Conservation (phyloP, 495 filamentous ascomycete species). For the Lasiosphaeriaceae sp. region DNA sequence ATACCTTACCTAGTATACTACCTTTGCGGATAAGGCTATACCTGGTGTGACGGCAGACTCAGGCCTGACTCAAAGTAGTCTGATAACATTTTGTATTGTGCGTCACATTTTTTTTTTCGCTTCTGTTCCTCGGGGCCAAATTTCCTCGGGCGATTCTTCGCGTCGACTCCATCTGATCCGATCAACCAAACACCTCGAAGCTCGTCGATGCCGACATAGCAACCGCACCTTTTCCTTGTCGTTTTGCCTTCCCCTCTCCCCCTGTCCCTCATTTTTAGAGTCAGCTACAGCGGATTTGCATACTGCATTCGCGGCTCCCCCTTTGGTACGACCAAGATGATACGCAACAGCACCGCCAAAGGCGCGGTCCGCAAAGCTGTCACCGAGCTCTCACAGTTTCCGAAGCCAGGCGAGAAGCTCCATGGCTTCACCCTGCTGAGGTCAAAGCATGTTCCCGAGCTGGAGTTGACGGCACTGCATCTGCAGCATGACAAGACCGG, state of each 20-base stretch:
- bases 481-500: slow-evolving; percentile 89
- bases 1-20: too few relatives aligned
- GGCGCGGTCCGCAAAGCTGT: slow-evolving; percentile 59
- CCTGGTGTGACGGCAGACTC: too few relatives aligned
- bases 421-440: slow-evolving; percentile 90
- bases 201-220: too few relatives aligned
- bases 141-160: background rate
- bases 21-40: too few relatives aligned
- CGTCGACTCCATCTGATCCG: too few relatives aligned
- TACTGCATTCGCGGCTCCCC: background rate
- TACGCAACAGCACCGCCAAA: slow-evolving; percentile 44
- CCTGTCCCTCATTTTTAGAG: background rate
- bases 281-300: background rate
- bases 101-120: too few relatives aligned
- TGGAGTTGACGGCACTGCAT: slow-evolving; percentile 86
- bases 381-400: slow-evolving; percentile 66
- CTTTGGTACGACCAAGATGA: slow-evolving; percentile 31
- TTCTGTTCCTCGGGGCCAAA: background rate
- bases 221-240: too few relatives aligned
- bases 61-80: too few relatives aligned
- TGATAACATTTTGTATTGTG: too few relatives aligned
- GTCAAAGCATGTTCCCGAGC: slow-evolving; percentile 85
- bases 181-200: too few relatives aligned
- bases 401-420: slow-evolving; percentile 74
- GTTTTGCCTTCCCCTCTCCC: too few relatives aligned